Conservation (phyloP, 2,329 filamentous ascomycete genomes). For the Colletotrichum scovillei region DNA sequence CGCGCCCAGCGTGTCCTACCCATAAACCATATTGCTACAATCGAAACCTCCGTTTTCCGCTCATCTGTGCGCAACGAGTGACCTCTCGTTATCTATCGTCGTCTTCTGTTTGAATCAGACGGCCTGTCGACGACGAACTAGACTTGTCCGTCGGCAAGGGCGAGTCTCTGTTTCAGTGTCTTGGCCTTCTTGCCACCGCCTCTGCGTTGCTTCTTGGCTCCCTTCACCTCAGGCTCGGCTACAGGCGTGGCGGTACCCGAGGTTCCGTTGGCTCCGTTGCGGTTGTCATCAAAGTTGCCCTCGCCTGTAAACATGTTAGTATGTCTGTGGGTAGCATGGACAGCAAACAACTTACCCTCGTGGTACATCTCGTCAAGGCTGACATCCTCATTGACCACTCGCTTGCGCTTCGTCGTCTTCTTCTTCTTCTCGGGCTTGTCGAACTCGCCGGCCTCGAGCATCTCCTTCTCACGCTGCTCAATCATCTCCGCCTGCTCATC, state of each 20-base stretch:
- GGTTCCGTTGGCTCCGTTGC: constrained; percentile 44
- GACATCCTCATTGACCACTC: constrained; percentile 59
- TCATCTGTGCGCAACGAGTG: background rate
- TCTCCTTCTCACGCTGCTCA: constrained; percentile 90
- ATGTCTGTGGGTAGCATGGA: background rate
- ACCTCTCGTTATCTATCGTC: background rate
- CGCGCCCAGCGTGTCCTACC: constrained; percentile 17
- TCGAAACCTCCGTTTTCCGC: constrained; percentile 9
- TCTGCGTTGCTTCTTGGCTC: constrained; percentile 63
- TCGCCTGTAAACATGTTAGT: constrained; percentile 73
- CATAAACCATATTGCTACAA: constrained; percentile 32
- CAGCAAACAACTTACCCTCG: constrained; percentile 78
- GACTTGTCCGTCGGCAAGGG: constrained; percentile 72
- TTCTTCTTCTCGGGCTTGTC: constrained; percentile 66
- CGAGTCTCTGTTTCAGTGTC: constrained; percentile 75
- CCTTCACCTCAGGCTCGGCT: constrained; percentile 58
- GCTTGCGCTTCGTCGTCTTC: constrained; percentile 67
- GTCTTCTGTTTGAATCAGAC: constrained; percentile 6
- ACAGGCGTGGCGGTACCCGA: constrained; percentile 89
- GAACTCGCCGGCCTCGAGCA: constrained; percentile 77
- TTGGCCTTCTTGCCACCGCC: constrained; percentile 70
- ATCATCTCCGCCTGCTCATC: constrained; percentile 96
- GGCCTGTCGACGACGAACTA: constrained; percentile 1
- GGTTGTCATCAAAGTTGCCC: constrained; percentile 95
- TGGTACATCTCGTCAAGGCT: constrained; percentile 99